Base-by-base conservation (phyloP, 805 yeast species). In the Pichia occidentalis region DNA sequence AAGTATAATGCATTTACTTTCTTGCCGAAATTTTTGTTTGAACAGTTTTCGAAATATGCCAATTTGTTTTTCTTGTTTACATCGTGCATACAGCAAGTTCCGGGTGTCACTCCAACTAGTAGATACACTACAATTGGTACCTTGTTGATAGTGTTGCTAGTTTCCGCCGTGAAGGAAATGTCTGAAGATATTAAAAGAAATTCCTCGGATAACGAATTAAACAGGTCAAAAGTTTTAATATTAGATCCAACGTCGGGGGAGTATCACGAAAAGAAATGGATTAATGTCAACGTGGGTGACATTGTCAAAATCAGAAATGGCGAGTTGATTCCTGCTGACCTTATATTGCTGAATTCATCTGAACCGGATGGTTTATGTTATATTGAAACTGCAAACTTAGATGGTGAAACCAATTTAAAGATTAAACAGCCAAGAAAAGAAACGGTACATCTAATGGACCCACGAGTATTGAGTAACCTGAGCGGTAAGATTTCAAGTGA, bases 281-380 rank as follows among this genome's bases (percentile, higher is more conserved):
- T 85, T 45, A 77, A 85, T 41, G 83, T 92, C 17, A 66, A 75
- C 29, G 97, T 90, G 2, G 99, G 99, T 31, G 97, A 92, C 53
- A 76, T 92, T 9, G 84, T 92, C 3, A 74, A 75, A 43, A 87
- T 94, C 4, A 73, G 71, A 40, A 84, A 85, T 29, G 97, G 86
- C 52, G 94, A 90, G 45, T 80, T 95, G 0, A 73, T 92, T 40
- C 99, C 99, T 0, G 97, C 98, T 0, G 99, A 92, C 64, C 53
- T 92, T 39, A 68, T 90, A 13, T 60, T 94, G 13, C 57, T 92
- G 24, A 77, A 92, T 18, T 86, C 97, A 1, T 90, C 97, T 0
- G 99, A 92, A 59, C 99, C 99, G 0, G 97, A 90, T 60, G 99
- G 98, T 3, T 68, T 92, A 44, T 94, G 98, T 59, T 92, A 92